Base-by-base conservation (phyloP, 192 early-diverging fungal species). In the Linnemannia hyalina region DNA sequence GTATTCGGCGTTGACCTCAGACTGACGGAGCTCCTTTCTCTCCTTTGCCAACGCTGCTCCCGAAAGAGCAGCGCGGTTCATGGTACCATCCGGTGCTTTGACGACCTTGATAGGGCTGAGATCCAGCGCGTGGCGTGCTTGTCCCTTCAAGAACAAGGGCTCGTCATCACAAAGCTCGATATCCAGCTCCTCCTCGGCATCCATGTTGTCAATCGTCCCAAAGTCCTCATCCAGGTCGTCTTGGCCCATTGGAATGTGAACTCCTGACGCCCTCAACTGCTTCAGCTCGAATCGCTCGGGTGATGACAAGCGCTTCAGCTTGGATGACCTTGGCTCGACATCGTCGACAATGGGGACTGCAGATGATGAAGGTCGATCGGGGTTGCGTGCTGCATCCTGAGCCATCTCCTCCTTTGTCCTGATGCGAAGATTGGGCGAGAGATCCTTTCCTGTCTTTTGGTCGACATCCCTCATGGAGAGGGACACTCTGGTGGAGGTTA, bases 401-500 rank as follows among this genome's bases (percentile, higher is more conserved):
- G 87, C 93, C 72, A 96, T 88, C 78, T 95, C 95, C 72, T 93
- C 93, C 74, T 87, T 78, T 13, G 92, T 92, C 75, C 92, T 89
- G 42, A 95, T 91, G 44, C 93, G 92, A 71, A 97, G 85, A 77
- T 97, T 92, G 23, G 97, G 98, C 4, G 95, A 91, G 68, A 99
- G 86, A 86, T 99, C 98, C 69, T 93, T 88, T 38, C 98, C 98
- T 6, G 98, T 98, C 11, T 73, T 85, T 88, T 99, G 98, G 87
- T 99, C 97, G 23, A 98, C 97, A 87, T 99, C 98, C 77, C 97
- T 98, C 95, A 99, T 97, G 13, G 96, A 97, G 40, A 99, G 89
- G 8, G 96, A 93, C 4, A 99, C 89, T 57, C 96, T 91, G 42
- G 89, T 95, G 32, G 97, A 97, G 11, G 94, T 92, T 5, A 97